Base-by-base conservation (phyloP, 495 filamentous ascomycete species). In the Aspergillus ostianus region DNA sequence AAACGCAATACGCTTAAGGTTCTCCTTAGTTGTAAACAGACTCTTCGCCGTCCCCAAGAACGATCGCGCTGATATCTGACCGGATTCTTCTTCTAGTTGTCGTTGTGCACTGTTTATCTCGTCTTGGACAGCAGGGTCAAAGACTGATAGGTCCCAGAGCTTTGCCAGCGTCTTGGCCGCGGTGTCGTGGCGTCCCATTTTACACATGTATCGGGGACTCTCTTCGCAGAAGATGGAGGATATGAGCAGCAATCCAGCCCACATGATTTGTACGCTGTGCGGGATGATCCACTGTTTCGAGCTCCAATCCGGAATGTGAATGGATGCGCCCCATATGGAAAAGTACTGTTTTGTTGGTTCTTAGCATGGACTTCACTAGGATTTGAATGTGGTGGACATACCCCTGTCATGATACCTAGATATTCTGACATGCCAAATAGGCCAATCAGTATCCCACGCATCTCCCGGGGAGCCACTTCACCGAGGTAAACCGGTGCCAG, bases 401-500 rank as follows among this genome's bases (percentile, higher is more conserved):
- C 65, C 18, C 65, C 70, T 19, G 86, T 70, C 64, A 87, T 82
- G 21, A 88, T 85, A 10, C 85, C 84, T 47, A 87, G 60, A 62
- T 87, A 87, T 18, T 86, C 84, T 9, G 81, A 81, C 26, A 82
- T 84, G 3, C 81, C 82, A 70, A 86, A 87, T 13, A 82, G 75
- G 57, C 80, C 82, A 77, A 87, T 64, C 41, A 67, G 48, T n/a
- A 87, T 73, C 32, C 85, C 84, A 1, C 84, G 76, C 53, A 84
- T 73, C 23, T 71, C 71, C 3, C 76, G 70, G 0, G 84, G 84
- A 0, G 84, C 77, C 36, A 83, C 80, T 66, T 87, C 85, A 18
- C 84, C 81, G 50, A 87, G 77, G 65, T 88, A 88, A 1, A 80
- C 57, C 30, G 73, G 69, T n/a, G 68, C 84, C 5, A 87, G 82